Evolutionary conservation across 257 asterid genomes (phyloP).

Genomic region (Thymus quinquecostatus): DNA sequence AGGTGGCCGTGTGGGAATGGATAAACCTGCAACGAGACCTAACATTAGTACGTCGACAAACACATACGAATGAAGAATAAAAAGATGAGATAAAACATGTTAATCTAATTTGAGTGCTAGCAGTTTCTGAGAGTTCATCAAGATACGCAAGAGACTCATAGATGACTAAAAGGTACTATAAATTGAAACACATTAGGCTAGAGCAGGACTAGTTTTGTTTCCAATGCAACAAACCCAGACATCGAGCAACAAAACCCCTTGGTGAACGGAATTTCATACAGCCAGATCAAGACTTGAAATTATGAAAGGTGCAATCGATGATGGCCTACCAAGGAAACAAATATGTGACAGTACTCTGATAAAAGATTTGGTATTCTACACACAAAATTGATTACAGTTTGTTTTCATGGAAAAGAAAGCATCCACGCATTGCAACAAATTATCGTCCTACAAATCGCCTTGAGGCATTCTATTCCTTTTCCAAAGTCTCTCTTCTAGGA

Average conservation of each 20-base stretch:
- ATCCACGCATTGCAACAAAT: not conserved
- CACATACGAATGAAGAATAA: not conserved
- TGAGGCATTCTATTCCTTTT: not conserved
- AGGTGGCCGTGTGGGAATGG: conserved; percentile 46
- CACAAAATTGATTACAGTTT: not conserved
- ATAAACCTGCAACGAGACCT: conserved; percentile 46
- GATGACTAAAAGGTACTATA: not conserved
- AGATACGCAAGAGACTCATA: not conserved
- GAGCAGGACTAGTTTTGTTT: not conserved
- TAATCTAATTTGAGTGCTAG: not conserved
- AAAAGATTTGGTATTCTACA: conserved; percentile 2
- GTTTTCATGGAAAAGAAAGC: not conserved
- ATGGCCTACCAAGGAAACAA: not conserved
- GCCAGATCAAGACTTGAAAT: not conserved
- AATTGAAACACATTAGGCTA: conserved; percentile 7
- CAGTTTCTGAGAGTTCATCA: not conserved
- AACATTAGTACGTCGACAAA: not conserved
- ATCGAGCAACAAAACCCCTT: not conserved
- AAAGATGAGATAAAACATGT: not conserved
- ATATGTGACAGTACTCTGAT: not conserved
- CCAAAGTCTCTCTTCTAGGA: no score
- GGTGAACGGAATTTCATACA: not conserved
- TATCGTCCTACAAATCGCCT: not conserved
- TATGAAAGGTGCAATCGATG: not conserved
- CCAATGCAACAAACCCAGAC: not conserved